Conservation (phyloP, 495 filamentous ascomycete genomes). For the Neurospora sp. region DNA sequence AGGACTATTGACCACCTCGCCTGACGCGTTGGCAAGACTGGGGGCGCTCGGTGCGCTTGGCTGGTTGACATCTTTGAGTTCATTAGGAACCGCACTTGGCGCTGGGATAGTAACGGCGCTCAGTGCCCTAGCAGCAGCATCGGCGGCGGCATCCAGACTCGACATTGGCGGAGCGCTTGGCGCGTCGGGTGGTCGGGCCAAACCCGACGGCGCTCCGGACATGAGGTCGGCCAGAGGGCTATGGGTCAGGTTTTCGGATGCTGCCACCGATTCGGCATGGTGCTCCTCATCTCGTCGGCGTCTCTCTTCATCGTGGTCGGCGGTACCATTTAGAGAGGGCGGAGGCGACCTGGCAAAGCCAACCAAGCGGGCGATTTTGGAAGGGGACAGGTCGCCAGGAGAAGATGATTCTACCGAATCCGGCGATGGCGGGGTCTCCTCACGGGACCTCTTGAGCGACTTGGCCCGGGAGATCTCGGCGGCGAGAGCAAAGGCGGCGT, state of each 20-base stretch:
- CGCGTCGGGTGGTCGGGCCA: slow-evolving; percentile 42
- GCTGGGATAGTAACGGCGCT: slow-evolving; percentile 26
- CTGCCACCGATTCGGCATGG: slow-evolving; percentile 25
- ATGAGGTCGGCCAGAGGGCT: slow-evolving; percentile 44
- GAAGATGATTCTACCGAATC: slow-evolving; percentile 21
- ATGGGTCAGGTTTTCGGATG: slow-evolving; percentile 44
- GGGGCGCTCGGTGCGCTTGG: slow-evolving; percentile 28
- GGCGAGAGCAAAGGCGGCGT: slow-evolving; percentile 20
- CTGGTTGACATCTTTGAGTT: slow-evolving; percentile 30
- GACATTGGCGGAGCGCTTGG: slow-evolving; percentile 25
- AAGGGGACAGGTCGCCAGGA: slow-evolving; percentile 35
- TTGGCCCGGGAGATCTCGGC: slow-evolving; percentile 25
- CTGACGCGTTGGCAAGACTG: slow-evolving; percentile 26
- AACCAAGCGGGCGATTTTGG: slow-evolving; percentile 42
- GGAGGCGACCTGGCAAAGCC: slow-evolving; percentile 36
- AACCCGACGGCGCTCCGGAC: slow-evolving; percentile 36
- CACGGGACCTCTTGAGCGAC: slow-evolving; percentile 41
- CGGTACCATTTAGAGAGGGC: slow-evolving; percentile 39
- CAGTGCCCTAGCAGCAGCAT: slow-evolving; percentile 17
- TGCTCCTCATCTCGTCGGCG: slow-evolving; percentile 37
- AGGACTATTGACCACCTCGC: slow-evolving; percentile 32
- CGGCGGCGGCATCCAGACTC: slow-evolving; percentile 27
- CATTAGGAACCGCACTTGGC: slow-evolving; percentile 15
- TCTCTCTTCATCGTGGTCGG: slow-evolving; percentile 45
- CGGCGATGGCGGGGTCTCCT: slow-evolving; percentile 34